Evolutionary conservation across 2,329 filamentous ascomycete species (phyloP), one percentile per base, ranked within the genome.

Genomic region (Colletotrichum chlorophyti): DNA sequence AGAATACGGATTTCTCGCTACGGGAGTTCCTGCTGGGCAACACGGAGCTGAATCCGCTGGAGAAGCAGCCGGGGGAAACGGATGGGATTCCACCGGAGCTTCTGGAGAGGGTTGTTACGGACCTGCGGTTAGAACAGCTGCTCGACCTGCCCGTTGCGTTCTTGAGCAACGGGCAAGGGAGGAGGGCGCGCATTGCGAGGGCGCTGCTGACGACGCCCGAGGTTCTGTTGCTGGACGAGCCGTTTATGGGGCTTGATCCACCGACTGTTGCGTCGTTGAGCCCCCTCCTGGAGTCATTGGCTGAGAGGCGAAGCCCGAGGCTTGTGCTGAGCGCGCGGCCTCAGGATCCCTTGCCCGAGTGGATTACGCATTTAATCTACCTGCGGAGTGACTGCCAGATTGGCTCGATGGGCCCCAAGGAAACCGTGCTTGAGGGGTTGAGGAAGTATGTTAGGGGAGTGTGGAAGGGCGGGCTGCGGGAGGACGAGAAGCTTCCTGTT

Each of bases 221-320:
- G 72, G 82, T 97, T 10, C 70, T 99, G 60, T 79, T 98, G 49
- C 79, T 97, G 3, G 95, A 99, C 74, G 94, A 97, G 66, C 94
- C 95, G 1, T 97, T 97, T 69, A 96, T 97, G 91, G 94, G 95
- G 0, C 79, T 99, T 14, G 95, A 98, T 72, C 95, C 94, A 12
- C 88, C 88, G 6, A 96, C 93, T 0, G 84, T 91, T 11, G 80
- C 83, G 11, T 83, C 84, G 2, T 76, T 98, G 64, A 94, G 90
- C 35, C 80, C 82, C 0, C 78, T 98, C 42, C 77, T 97, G 19
- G 77, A 85, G 63, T 80, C 80, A 0, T 75, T 97, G 53, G 90
- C 92, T 0, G 80, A 84, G 58, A 82, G 81, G 45, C 83, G 83
- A 12, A 81, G 79, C 6, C 93, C 93, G 0, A 82, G 91, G 27